phyloP scores from a whole-genome alignment of 2,329 filamentous ascomycete genomes.

The Verticillium klebahnii region DNA sequence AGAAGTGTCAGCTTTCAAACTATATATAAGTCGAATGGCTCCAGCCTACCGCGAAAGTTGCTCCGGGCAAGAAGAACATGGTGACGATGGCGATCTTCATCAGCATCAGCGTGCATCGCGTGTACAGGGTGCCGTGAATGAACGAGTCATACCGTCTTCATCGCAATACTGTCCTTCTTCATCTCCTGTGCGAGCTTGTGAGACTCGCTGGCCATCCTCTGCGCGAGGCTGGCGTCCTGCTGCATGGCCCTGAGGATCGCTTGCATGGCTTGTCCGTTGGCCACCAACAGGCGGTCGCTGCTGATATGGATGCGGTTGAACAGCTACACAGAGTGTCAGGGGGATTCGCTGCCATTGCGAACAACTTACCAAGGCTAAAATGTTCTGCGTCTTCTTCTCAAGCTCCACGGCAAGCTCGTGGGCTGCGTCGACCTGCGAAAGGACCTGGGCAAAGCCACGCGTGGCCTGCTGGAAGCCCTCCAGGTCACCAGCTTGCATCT shows the following conservation, averaged over 20 bases:
- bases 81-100: neutral
- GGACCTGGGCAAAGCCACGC: neutral
- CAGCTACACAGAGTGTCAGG: neutral
- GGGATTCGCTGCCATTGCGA: neutral
- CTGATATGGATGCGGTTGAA: neutral
- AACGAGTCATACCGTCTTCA: neutral
- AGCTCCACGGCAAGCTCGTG: neutral
- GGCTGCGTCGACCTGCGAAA: neutral
- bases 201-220: neutral
- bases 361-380: neutral
- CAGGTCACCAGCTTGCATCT: neutral
- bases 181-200: neutral
- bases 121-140: neutral
- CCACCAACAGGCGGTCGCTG: neutral
- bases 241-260: neutral
- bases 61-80: neutral
- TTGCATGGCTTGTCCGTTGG: neutral
- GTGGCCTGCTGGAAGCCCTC: neutral
- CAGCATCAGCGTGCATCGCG: neutral
- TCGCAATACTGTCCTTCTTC: neutral
- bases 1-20: neutral
- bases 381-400: neutral
- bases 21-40: neutral
- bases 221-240: neutral
- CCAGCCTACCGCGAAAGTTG: neutral